Base-by-base conservation (phyloP, 108 stramenopile species). In the Nannochloropsis gaditana region DNA sequence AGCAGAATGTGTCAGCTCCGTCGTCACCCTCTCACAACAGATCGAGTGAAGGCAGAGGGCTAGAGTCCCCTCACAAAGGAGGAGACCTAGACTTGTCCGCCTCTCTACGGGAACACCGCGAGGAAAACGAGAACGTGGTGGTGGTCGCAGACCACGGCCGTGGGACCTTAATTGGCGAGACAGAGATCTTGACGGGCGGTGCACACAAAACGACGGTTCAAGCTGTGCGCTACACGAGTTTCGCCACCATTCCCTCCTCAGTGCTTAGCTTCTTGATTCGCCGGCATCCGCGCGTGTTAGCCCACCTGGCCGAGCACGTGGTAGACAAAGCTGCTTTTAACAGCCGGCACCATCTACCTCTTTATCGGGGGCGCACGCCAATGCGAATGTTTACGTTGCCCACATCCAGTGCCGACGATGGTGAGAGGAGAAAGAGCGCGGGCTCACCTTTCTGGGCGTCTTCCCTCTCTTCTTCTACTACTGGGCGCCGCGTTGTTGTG, bases 171-270 rank as follows among this genome's bases (percentile, higher is more conserved):
- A 73, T 73, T n/a, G 59, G 59, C 5, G 59, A 73, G 59, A 73
- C 59, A 73, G 59, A 73, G 59, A 73, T 73, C 59, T 73, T 73
- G 59, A 73, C 59, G 59, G 59, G 59, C 4, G 59, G 59, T 3
- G n/a, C 8, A 15, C 59, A 73, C 59, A 15, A 73, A 73, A n/a
- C n/a, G 59, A 73, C 59, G 6, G 59, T 73, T 5, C 59, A 73
- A 73, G 59, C 59, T n/a, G 59, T 73, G 59, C 59, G 59, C 8
- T 73, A 73, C 59, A 73, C 59, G 59, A 73, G 59, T n/a, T 73
- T 73, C n/a, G 59, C 59, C 59, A 73, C 59, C 15, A 73, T 73
- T 8, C 59, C 59, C n/a, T 73, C 59, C 59, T 73, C 59, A n/a
- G 59, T 73, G 4, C 59, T 73, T 15, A 73, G 59, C 8, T 73